These are phyloP conservation scores for Furcasterigmium sp. DNA, from an alignment of 2,329 filamentous ascomycete species.

Conservation along the genomic window DNA sequence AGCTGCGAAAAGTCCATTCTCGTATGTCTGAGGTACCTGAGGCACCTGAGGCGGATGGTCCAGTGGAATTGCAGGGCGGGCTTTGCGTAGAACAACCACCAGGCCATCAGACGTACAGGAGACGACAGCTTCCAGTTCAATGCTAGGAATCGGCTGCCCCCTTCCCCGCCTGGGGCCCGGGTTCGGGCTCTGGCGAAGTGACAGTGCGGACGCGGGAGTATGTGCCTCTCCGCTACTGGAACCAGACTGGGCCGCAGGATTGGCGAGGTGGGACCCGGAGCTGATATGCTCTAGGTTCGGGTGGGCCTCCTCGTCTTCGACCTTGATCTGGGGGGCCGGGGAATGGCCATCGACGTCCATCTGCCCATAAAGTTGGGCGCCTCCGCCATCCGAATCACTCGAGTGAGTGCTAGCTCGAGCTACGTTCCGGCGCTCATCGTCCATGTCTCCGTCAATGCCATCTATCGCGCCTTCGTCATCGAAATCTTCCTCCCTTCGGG, in stretches of 20 bases:
- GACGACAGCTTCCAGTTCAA: slow-evolving; percentile 84
- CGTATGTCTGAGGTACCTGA: slow-evolving; percentile 29
- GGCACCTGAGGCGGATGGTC: slow-evolving; percentile 43
- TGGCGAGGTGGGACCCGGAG: background rate
- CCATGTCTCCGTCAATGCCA: slow-evolving; percentile 22
- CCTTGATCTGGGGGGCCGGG: slow-evolving; percentile 24
- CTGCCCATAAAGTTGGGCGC: slow-evolving; percentile 34
- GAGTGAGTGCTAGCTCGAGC: slow-evolving; percentile 19
- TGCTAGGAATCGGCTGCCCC: slow-evolving; percentile 31
- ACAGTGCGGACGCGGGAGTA: background rate
- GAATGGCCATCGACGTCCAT: slow-evolving; percentile 36
- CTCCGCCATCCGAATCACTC: slow-evolving; percentile 38
- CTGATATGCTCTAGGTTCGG: background rate
- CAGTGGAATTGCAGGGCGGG: slow-evolving; percentile 63
- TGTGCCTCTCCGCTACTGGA: background rate
- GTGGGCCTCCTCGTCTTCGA: slow-evolving; percentile 20
- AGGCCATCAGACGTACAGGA: slow-evolving; percentile 86
- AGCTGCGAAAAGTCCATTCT: slow-evolving; percentile 69
- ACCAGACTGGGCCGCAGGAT: background rate
- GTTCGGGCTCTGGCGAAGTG: background rate
- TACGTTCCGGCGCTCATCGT: slow-evolving; percentile 20
- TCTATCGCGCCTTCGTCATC: slow-evolving; percentile 25
- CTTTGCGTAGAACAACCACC: slow-evolving; percentile 73
- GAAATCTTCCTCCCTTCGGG: slow-evolving; percentile 52
- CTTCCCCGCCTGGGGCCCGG: slow-evolving; percentile 14